These are phyloP conservation scores for Paecilomyces dactylethromorphus DNA, from an alignment of 2,329 filamentous ascomycete genomes.

Conservation along the genomic window DNA sequence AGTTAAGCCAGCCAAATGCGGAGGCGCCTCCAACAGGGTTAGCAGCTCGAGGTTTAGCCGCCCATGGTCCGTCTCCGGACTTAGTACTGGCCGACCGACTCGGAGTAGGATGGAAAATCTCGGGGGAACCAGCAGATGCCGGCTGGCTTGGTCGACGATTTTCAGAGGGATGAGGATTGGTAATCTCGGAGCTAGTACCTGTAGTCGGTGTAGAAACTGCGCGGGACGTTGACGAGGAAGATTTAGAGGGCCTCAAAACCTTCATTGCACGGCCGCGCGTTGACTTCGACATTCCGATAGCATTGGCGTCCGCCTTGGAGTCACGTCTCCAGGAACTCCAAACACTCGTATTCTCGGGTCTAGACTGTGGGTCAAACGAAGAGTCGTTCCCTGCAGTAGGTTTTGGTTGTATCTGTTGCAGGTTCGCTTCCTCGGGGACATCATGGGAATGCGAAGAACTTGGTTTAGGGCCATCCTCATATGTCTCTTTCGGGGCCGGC, in stretches of 20 bases:
- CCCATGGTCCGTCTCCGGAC: conserved; percentile 20
- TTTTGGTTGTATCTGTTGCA: conserved; percentile 13
- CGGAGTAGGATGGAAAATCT: conserved; percentile 9
- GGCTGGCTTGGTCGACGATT: conserved; percentile 1
- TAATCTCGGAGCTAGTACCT: neutral
- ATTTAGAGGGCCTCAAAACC: conserved; percentile 73
- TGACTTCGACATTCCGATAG: conserved; percentile 53
- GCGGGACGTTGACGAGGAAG: conserved; percentile 30
- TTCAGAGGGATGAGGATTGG: conserved; percentile 6
- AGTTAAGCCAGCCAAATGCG: conserved; percentile 87
- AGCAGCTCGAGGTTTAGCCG: conserved; percentile 50
- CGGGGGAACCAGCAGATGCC: conserved; percentile 6
- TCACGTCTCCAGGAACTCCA: conserved; percentile 65
- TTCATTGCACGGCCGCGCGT: conserved; percentile 69
- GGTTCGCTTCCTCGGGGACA: conserved; percentile 9
- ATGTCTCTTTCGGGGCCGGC: conserved; percentile 15
- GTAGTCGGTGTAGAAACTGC: conserved; percentile 22
- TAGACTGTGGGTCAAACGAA: conserved; percentile 17
- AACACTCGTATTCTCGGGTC: conserved; percentile 46
- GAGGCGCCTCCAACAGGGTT: conserved; percentile 91
- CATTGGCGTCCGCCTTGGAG: conserved; percentile 19
- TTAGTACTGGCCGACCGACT: conserved; percentile 12
- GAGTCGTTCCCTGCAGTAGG: conserved; percentile 21
- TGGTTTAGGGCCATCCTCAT: conserved; percentile 15
- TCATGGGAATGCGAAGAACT: conserved; percentile 8